phyloP scores from a whole-genome alignment of 73 alveolate species.

The Paramecium pentaurelia region DNA sequence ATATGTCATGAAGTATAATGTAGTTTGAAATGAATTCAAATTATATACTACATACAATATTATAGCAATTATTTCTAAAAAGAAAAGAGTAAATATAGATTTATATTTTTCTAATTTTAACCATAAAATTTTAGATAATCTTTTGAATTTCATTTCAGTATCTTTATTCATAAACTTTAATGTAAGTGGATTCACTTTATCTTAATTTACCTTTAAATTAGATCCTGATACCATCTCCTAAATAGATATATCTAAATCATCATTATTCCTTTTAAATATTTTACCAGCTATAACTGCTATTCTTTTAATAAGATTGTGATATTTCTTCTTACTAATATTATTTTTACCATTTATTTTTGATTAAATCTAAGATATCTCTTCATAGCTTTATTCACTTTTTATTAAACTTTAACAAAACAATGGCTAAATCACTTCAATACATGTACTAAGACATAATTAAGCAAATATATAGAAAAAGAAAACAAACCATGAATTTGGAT shows the following conservation, averaged over 20 bases:
- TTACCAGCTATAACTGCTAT: constrained; percentile 28
- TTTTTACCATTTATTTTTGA: not conserved
- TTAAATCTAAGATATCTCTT: not conserved
- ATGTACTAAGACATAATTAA: not conserved
- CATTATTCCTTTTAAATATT: not conserved
- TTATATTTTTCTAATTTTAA: not conserved
- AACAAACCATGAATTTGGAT: not conserved
- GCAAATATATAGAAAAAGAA: not conserved
- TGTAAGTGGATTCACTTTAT: constrained; percentile 1
- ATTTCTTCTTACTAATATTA: not conserved
- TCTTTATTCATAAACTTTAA: constrained; percentile 5
- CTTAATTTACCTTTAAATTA: constrained; percentile 15
- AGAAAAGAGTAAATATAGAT: not conserved
- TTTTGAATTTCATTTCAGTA: constrained; percentile 32
- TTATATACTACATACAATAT: not conserved
- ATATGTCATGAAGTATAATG: not conserved
- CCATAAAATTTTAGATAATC: not conserved
- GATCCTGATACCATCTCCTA: constrained; percentile 35
- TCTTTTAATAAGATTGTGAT: constrained; percentile 16
- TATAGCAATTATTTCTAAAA: not conserved
- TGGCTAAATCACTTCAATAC: not conserved
- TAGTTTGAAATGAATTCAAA: not conserved
- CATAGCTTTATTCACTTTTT: not conserved
- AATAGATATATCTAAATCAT: not conserved
- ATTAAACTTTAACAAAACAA: not conserved